Evolutionary conservation across 768 basidiomycete genomes (phyloP).

Genomic region (Trichaptum fuscoviolaceum): DNA sequence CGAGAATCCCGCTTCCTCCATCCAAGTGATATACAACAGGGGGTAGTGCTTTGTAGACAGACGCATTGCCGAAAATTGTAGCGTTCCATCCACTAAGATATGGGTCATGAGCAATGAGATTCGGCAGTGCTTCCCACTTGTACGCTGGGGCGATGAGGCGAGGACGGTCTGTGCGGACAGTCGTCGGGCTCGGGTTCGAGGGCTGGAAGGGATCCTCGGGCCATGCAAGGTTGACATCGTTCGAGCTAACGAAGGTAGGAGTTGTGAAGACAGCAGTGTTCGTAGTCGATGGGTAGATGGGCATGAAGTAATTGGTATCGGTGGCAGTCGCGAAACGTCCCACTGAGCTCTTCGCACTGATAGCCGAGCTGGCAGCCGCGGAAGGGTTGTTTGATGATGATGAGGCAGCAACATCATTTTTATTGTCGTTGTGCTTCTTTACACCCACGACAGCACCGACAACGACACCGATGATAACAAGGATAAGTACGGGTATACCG

Average conservation of each 20-base stretch:
- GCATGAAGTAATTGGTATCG: conserved; percentile 71
- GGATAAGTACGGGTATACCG: conserved; percentile 59
- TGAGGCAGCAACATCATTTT: conserved; percentile 8
- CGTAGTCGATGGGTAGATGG: conserved; percentile 84
- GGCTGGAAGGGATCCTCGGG: conserved; percentile 76
- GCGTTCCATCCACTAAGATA: conserved; percentile 88
- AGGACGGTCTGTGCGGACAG: conserved; percentile 73
- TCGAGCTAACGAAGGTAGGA: conserved; percentile 64
- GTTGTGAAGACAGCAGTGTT: conserved; percentile 64
- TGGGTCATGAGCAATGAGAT: conserved; percentile 73
- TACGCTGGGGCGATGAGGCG: conserved; percentile 87
- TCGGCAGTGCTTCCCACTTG: conserved; percentile 83
- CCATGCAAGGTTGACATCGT: conserved; percentile 53
- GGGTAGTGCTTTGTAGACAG: conserved; percentile 54
- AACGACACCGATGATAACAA: conserved; percentile 62
- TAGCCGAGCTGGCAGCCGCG: conserved; percentile 50
- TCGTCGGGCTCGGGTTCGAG: conserved; percentile 49
- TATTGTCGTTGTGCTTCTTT: conserved; percentile 35
- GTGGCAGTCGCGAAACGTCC: conserved; percentile 76
- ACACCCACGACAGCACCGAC: conserved; percentile 79
- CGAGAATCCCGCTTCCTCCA: conserved; percentile 86
- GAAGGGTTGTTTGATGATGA: conserved; percentile 16
- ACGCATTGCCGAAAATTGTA: conserved; percentile 87
- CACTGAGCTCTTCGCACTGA: conserved; percentile 51
- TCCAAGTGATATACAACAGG: conserved; percentile 72